Percentiles rank a stretch among this genome's conserved stretches.
Evolutionary conservation across 306 rosid species (phyloP).

Genomic region (Quercus bicolor): DNA sequence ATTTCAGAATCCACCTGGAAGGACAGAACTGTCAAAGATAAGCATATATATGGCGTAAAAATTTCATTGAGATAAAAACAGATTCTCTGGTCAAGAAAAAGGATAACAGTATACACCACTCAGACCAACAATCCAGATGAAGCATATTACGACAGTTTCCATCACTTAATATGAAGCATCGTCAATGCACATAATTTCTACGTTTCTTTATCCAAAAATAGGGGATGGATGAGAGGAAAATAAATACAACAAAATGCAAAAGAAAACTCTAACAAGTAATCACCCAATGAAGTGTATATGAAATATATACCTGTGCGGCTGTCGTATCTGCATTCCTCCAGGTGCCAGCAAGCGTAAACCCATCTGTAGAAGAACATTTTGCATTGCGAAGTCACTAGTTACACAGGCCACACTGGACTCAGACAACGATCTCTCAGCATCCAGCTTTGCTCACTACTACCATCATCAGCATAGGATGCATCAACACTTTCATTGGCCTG

Average conservation of each 20-base stretch:
- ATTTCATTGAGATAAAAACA: neutral
- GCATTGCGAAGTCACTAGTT: slow-evolving; percentile 95
- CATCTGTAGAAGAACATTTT: slow-evolving; percentile 94
- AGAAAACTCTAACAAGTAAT: neutral
- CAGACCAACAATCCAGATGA: neutral
- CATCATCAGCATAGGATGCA: slow-evolving; percentile 55
- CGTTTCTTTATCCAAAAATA: neutral
- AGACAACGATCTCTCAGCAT: slow-evolving; percentile 75
- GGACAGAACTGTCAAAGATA: slow-evolving; percentile 19
- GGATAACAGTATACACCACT: neutral
- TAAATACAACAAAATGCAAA: neutral
- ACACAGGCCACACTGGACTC: slow-evolving; percentile 89
- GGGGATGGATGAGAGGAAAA: neutral
- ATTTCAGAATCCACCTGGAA: slow-evolving; percentile 88
- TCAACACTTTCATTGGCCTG: slow-evolving; percentile 56
- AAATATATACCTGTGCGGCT: slow-evolving; percentile 67
- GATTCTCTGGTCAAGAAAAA: neutral
- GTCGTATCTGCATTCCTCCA: slow-evolving; percentile 83
- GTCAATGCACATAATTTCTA: neutral
- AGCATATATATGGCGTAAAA: neutral
- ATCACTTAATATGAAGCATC: neutral
- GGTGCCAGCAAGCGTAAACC: slow-evolving; percentile 92
- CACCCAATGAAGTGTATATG: neutral
- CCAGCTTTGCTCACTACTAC: slow-evolving; percentile 86
- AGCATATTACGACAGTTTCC: neutral